A percentile compares a stretch with the other conserved stretches of the same genome.
Evolutionary conservation across 2,329 filamentous ascomycete genomes (phyloP).

Genomic region (Pyrenochaeta sp.): DNA sequence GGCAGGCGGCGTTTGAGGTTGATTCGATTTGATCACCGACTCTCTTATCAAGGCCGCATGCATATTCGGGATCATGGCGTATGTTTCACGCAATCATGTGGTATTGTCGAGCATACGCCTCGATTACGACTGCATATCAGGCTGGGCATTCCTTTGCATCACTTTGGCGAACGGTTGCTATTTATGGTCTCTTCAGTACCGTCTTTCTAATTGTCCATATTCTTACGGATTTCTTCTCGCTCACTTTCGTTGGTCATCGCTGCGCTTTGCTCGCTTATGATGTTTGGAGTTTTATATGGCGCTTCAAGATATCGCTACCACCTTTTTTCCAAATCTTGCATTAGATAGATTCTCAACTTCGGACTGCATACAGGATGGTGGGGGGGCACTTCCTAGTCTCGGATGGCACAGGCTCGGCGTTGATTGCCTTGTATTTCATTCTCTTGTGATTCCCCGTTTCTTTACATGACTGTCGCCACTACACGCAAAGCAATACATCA

Average conservation of each 20-base stretch:
- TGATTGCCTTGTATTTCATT: constrained; percentile 1
- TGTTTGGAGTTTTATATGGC: not conserved
- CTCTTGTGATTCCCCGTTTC: constrained; percentile 11
- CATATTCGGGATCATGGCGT: constrained; percentile 21
- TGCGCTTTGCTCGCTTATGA: not conserved
- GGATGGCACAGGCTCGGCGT: constrained; percentile 3
- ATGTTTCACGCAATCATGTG: constrained; percentile 18
- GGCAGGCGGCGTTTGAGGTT: constrained; percentile 39
- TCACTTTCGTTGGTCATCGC: not conserved
- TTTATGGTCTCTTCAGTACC: not conserved
- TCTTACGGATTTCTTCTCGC: constrained; percentile 3
- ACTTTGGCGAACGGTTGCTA: constrained; percentile 16
- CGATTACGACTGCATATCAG: constrained; percentile 18
- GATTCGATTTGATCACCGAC: constrained; percentile 10
- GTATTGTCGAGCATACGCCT: constrained; percentile 21
- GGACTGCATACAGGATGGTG: not conserved
- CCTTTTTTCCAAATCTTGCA: constrained; percentile 3
- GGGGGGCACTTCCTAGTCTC: not conserved
- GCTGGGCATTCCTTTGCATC: constrained; percentile 23
- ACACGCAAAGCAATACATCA: constrained; percentile 13
- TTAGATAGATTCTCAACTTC: constrained; percentile 5
- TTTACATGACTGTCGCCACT: not conserved
- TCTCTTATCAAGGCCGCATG: constrained; percentile 25
- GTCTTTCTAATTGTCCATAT: constrained; percentile 11
- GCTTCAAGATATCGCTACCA: constrained; percentile 7